Evolutionary conservation across 2,329 filamentous ascomycete genomes (phyloP), one percentile per base, ranked within the genome.

Genomic region (Colletotrichum tabaci): DNA sequence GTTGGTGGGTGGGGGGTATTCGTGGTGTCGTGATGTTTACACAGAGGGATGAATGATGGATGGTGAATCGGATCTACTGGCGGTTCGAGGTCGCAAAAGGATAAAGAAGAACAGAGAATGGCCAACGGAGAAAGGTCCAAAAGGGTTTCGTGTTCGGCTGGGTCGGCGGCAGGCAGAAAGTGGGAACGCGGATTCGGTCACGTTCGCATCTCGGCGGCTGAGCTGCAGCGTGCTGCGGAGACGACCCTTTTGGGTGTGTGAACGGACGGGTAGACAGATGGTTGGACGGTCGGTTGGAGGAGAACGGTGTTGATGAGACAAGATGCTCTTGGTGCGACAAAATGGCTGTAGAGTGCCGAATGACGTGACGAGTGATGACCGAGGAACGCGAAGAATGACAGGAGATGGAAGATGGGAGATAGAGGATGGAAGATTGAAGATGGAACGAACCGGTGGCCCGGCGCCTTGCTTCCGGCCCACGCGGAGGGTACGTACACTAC

Each of bases 361-460:
- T 9, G 30, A 35, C 30, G 30, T 35, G 30, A 35, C 30, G 30
- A 35, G 8, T 35, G 30, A 30, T 30, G 30, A 10, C 30, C 30
- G 30, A 35, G 30, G 30, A 35, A 35, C 9, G 30, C 30, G 9
- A 35, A 9, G 30, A 9, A 35, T 35, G 30, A 35, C 9, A 6
- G 18, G n/a, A 10, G 16, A 23, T 38, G 58, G 18, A 49, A 50
- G 46, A 35, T 5, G 53, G 3, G 52, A 44, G 13, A 23, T 12
- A 50, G 15, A 15, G 15, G 3, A 44, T 9, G 26, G 44, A 9
- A 21, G 30, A 30, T 30, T 30, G 30, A 52, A 56, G 50, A 61
- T 50, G 23, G 57, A 65, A 67, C 15, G 68, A 71, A 71, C 68
- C n/a, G 64, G 68, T 53, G 64, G 67, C 50, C 56, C 21, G 62